Conservation (phyloP, 495 filamentous ascomycete species). For the Tuber melanosporum region DNA sequence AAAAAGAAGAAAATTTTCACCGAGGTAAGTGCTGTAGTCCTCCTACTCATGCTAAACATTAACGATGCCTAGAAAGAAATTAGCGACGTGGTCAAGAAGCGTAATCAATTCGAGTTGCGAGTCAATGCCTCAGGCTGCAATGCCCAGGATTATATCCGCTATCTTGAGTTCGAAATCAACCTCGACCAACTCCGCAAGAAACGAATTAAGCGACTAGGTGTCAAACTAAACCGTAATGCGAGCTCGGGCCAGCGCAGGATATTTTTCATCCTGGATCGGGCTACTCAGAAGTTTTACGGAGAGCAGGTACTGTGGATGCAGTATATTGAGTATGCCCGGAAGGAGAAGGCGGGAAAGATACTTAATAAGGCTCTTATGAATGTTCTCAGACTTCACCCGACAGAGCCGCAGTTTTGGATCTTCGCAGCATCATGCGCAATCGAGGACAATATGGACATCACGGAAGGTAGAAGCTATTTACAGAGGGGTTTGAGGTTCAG, state of each 20-base stretch:
- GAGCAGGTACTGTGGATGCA: constrained; percentile 82
- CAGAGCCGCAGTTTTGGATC: constrained; percentile 78
- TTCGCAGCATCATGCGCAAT: constrained; percentile 71
- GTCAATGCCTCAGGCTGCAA: constrained; percentile 72
- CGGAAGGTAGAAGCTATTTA: constrained; percentile 76
- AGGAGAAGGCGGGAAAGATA: constrained; percentile 71
- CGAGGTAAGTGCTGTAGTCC: constrained; percentile 48
- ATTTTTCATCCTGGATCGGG: constrained; percentile 82
- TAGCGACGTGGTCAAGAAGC: constrained; percentile 72
- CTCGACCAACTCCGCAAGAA: constrained; percentile 75
- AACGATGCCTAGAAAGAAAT: constrained; percentile 65
- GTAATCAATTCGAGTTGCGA: constrained; percentile 88
- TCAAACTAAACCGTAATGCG: constrained; percentile 49
- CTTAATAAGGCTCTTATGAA: constrained; percentile 68
- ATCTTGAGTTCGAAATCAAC: constrained; percentile 86
- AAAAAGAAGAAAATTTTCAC: constrained; percentile 82
- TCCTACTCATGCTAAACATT: neutral
- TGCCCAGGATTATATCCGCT: constrained; percentile 72
- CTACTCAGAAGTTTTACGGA: constrained; percentile 76
- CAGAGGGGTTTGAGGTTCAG: constrained; percentile 84
- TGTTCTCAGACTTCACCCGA: constrained; percentile 75
- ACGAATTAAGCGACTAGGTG: constrained; percentile 68
- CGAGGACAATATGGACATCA: constrained; percentile 76
- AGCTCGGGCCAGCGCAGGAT: constrained; percentile 66
- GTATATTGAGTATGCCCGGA: constrained; percentile 74